Evolutionary conservation across 1,284 basidiomycete species (phyloP).

Genomic region (Pseudozyma tsukubaensis): DNA sequence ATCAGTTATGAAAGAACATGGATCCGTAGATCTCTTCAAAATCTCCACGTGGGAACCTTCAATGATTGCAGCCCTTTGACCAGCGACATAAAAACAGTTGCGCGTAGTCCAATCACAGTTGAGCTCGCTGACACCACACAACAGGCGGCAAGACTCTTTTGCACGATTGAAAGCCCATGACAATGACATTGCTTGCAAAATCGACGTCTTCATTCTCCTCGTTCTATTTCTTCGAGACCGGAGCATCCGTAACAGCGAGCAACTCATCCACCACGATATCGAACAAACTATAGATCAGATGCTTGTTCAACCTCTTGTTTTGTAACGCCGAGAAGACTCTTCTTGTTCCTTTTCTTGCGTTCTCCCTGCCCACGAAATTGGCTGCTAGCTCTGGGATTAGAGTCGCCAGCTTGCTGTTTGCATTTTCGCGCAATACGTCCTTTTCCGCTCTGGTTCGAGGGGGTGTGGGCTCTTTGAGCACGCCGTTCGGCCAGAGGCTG

Average conservation of each 20-base stretch:
- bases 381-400: constrained; percentile 95
- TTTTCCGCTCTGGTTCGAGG: constrained; percentile 85
- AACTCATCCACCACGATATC: constrained; percentile 52
- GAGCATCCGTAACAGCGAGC: constrained; percentile 20
- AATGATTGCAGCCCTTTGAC: too few relatives aligned
- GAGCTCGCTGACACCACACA: too few relatives aligned
- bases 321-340: constrained; percentile 91
- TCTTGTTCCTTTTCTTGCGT: constrained; percentile 88
- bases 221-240: background rate
- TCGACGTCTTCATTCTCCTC: too few relatives aligned
- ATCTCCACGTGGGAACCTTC: too few relatives aligned
- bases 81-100: too few relatives aligned
- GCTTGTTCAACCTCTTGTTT: constrained; percentile 83
- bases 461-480: constrained; percentile 74
- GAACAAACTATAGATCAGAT: constrained; percentile 52
- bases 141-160: too few relatives aligned
- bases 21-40: too few relatives aligned
- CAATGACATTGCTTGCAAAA: too few relatives aligned
- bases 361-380: constrained; percentile 94
- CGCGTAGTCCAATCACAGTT: too few relatives aligned
- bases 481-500: constrained; percentile 84
- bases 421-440: constrained; percentile 81
- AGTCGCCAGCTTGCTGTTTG: constrained; percentile 85
- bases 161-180: background rate
- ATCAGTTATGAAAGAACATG: too few relatives aligned